These are phyloP conservation scores for Wickerhamiella kazuoi DNA, from an alignment of 805 yeast genomes.

Conservation along the genomic window DNA sequence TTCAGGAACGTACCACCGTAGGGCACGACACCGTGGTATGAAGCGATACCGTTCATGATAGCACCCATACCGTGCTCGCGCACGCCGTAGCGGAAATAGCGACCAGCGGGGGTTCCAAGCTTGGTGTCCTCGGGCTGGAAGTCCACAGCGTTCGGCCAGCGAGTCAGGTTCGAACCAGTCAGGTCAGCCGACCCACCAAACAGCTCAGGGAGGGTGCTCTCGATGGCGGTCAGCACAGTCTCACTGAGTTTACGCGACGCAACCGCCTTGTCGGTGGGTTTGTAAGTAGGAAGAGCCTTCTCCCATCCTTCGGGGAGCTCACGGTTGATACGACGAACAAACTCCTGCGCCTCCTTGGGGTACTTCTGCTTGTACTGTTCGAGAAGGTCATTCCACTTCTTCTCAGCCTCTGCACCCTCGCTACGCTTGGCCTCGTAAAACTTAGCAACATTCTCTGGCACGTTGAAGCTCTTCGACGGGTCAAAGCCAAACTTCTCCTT, in stretches of 20 bases:
- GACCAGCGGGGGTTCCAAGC: slow-evolving; percentile 75
- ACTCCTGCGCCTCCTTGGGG: slow-evolving; percentile 65
- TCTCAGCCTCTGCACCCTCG: slow-evolving; percentile 49
- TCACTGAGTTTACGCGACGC: slow-evolving; percentile 94
- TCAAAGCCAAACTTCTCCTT: slow-evolving; percentile 74
- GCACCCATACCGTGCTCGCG: slow-evolving; percentile 99
- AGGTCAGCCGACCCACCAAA: slow-evolving; percentile 97
- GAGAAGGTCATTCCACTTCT: slow-evolving; percentile 55
- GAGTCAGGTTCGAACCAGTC: slow-evolving; percentile 91
- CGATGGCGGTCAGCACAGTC: slow-evolving; percentile 46
- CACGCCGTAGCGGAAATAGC: slow-evolving; percentile 94
- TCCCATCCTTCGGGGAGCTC: slow-evolving; percentile 76
- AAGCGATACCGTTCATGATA: slow-evolving; percentile 90
- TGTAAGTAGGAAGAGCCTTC: slow-evolving; percentile 57
- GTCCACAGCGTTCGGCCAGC: slow-evolving; percentile 67
- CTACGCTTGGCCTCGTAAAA: slow-evolving; percentile 38
- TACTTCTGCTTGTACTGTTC: slow-evolving; percentile 44
- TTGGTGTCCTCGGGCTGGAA: slow-evolving; percentile 77
- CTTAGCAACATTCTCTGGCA: slow-evolving; percentile 69
- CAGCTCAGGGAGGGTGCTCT: slow-evolving; percentile 60
- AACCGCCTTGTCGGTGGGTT: slow-evolving; percentile 58
- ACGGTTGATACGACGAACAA: slow-evolving; percentile 58
- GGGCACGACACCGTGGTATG: slow-evolving; percentile 59
- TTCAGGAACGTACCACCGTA: slow-evolving; percentile 97
- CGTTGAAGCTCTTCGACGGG: slow-evolving; percentile 63